phyloP scores from a whole-genome alignment of 139 green algal genomes.

The Chlamydomonas incerta region DNA sequence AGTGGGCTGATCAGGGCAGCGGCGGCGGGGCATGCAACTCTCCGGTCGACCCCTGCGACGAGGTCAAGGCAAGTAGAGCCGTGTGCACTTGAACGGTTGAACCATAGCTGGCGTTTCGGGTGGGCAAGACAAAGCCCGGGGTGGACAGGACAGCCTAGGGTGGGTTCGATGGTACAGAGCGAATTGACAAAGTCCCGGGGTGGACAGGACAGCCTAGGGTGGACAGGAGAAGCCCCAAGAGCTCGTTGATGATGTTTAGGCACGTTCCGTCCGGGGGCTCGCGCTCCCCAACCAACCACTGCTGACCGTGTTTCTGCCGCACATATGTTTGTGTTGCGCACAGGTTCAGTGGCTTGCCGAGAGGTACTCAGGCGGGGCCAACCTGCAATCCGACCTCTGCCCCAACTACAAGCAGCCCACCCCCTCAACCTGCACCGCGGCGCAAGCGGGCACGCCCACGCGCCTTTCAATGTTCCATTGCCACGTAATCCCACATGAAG shows the following conservation, averaged over 20 bases:
- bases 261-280: no score
- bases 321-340: neutral
- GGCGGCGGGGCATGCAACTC: neutral
- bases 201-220: no score
- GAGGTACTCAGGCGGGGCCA: neutral
- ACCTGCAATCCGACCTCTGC: neutral
- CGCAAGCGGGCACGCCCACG: neutral
- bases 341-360: neutral
- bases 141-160: no score
- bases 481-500: constrained; percentile 24
- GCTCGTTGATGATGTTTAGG: no score
- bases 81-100: no score
- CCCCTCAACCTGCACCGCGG: neutral
- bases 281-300: no score
- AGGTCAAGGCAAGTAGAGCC: neutral
- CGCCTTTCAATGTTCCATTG: neutral
- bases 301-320: no score
- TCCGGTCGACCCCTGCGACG: neutral
- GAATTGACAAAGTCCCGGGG: no score
- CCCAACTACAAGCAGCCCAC: neutral
- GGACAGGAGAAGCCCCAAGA: no score
- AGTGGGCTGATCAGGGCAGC: neutral
- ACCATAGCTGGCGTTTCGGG: no score
- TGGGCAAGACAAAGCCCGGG: no score
- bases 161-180: no score